A percentile compares a stretch with the other conserved stretches of the same genome.
Conservation (phyloP, 176 grass and related monocot species). For the Raddia guianensis region DNA sequence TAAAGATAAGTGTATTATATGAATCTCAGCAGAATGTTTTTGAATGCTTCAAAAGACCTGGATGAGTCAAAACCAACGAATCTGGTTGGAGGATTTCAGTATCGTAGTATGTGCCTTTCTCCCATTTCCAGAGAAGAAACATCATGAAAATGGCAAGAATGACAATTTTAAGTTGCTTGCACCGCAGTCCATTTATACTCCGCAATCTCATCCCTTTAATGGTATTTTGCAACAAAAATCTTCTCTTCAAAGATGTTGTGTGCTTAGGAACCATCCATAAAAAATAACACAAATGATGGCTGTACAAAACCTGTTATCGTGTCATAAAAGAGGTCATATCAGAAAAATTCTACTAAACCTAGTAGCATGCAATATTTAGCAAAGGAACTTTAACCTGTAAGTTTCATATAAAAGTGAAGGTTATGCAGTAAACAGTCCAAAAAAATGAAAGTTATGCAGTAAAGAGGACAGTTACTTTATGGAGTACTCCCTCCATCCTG, state of each 20-base stretch:
- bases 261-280: conserved; percentile 44
- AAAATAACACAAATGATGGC: conserved; percentile 8
- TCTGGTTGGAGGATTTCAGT: conserved; percentile 55
- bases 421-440: neutral
- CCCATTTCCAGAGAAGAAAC: conserved; percentile 95
- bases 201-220: conserved; percentile 80
- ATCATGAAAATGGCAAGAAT: conserved; percentile 64
- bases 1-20: conserved; percentile 16
- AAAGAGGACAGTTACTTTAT: neutral
- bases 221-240: neutral
- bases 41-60: conserved; percentile 57
- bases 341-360: neutral
- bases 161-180: conserved; percentile 75
- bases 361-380: conserved; percentile 1
- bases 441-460: neutral
- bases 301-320: conserved; percentile 33
- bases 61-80: conserved; percentile 57
- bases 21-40: conserved; percentile 6
- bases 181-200: conserved; percentile 77
- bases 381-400: neutral
- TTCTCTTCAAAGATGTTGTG: neutral
- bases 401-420: neutral
- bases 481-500: no score
- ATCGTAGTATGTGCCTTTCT: conserved; percentile 57
- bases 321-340: conserved; percentile 22